Evolutionary conservation across 2,329 filamentous ascomycete genomes (phyloP).

Genomic region (Pestalotiopsis sp.): DNA sequence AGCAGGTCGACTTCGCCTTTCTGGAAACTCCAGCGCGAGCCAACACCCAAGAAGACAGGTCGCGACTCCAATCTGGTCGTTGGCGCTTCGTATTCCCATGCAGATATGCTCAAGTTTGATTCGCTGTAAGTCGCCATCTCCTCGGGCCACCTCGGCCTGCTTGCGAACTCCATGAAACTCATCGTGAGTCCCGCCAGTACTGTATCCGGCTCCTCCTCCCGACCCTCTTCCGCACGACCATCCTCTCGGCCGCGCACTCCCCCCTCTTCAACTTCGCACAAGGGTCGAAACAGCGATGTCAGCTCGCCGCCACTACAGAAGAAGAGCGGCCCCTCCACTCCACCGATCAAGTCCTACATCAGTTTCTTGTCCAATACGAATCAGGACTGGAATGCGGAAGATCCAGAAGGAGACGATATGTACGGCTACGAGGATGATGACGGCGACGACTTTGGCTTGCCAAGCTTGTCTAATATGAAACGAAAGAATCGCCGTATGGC

Average conservation of each 20-base stretch:
- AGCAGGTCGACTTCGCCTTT: slow-evolving; percentile 84
- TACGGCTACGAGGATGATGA: slow-evolving; percentile 83
- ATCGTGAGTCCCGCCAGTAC: slow-evolving; percentile 44
- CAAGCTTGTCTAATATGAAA: slow-evolving; percentile 89
- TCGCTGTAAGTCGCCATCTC: slow-evolving; percentile 60
- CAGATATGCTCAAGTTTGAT: slow-evolving; percentile 89
- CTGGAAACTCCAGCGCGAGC: slow-evolving; percentile 68
- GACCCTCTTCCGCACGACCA: slow-evolving; percentile 75
- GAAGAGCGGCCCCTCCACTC: slow-evolving; percentile 50
- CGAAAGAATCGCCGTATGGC: slow-evolving; percentile 63
- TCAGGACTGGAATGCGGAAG: slow-evolving; percentile 76
- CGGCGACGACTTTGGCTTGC: slow-evolving; percentile 93
- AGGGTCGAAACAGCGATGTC: slow-evolving; percentile 55
- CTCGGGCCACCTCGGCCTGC: neutral
- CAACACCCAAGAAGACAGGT: slow-evolving; percentile 52
- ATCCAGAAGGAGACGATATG: slow-evolving; percentile 68
- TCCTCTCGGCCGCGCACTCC: slow-evolving; percentile 72
- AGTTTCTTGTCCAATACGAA: slow-evolving; percentile 81
- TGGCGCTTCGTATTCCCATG: slow-evolving; percentile 94
- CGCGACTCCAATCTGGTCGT: slow-evolving; percentile 76
- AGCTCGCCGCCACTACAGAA: slow-evolving; percentile 51
- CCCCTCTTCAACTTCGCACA: slow-evolving; percentile 59
- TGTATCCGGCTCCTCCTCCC: slow-evolving; percentile 59
- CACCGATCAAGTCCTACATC: slow-evolving; percentile 74
- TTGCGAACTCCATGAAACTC: neutral